A percentile compares a stretch with the other conserved stretches of the same genome.
phyloP scores from a whole-genome alignment of 305 asterid species.

The Euphrasia arctica region DNA sequence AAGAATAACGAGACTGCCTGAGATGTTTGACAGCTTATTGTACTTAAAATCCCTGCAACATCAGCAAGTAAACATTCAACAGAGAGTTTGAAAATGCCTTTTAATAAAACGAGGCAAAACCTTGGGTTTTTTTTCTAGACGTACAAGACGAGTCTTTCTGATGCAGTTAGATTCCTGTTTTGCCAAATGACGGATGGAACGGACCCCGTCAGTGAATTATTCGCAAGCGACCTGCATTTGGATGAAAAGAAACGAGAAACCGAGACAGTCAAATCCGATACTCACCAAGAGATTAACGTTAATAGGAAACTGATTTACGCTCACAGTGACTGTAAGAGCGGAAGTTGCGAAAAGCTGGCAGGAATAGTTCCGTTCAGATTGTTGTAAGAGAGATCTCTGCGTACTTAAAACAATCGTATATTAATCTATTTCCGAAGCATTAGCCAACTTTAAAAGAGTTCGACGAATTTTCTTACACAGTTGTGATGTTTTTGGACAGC shows the following conservation, averaged over 20 bases:
- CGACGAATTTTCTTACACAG: constrained; percentile 55
- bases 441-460: constrained; percentile 6
- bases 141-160: constrained; percentile 70
- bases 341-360: constrained; percentile 69
- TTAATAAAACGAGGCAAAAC: neutral
- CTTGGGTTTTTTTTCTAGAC: constrained; percentile 22
- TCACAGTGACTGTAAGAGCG: constrained; percentile 81
- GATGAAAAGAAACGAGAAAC: too few relatives aligned
- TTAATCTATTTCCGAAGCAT: constrained; percentile 11
- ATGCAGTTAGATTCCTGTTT: constrained; percentile 54
- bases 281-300: neutral
- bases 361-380: constrained; percentile 79
- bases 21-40: constrained; percentile 57
- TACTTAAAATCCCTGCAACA: constrained; percentile 61
- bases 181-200: constrained; percentile 82
- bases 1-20: constrained; percentile 44
- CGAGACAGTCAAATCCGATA: constrained; percentile 15
- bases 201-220: constrained; percentile 78
- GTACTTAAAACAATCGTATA: constrained; percentile 8
- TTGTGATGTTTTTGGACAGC: constrained; percentile 68
- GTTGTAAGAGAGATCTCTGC: constrained; percentile 87
- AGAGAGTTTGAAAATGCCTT: neutral
- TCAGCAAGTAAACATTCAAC: constrained; percentile 15
- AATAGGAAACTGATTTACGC: constrained; percentile 26
- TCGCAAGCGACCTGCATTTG: constrained; percentile 82